These are phyloP conservation scores for Pyrus bretschneideri DNA, from an alignment of 306 rosid species.

Conservation along the genomic window DNA sequence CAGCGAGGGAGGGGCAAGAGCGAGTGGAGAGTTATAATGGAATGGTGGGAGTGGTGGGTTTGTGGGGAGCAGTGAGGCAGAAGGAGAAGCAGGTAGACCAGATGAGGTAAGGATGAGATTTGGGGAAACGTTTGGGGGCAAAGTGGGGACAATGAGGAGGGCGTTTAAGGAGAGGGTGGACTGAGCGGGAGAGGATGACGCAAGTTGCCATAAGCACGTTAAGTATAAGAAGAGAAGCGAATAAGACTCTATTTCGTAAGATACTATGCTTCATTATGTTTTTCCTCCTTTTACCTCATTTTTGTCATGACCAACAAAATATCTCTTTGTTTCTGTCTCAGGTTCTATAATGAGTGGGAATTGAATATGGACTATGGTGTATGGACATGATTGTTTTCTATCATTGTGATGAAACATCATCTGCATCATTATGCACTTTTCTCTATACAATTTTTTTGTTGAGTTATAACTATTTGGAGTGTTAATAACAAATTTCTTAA, in stretches of 20 bases:
- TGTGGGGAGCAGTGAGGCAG: conserved; percentile 34
- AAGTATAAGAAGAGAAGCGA: conserved; percentile 40
- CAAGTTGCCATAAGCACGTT: conserved; percentile 64
- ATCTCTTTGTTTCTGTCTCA: too few relatives aligned
- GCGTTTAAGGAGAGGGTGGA: conserved; percentile 38
- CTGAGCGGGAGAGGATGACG: conserved; percentile 28
- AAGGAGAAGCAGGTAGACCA: conserved; percentile 80
- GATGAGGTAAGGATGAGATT: conserved; percentile 67
- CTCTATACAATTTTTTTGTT: too few relatives aligned
- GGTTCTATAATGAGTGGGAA: too few relatives aligned
- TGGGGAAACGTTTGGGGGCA: conserved; percentile 25
- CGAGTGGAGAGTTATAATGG: conserved; percentile 7
- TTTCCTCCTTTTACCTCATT: not conserved
- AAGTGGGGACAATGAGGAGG: conserved; percentile 7
- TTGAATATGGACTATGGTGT: too few relatives aligned
- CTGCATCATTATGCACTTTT: too few relatives aligned
- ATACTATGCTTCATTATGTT: not conserved
- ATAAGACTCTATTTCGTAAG: not conserved
- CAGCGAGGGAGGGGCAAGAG: conserved; percentile 22
- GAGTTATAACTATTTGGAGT: too few relatives aligned
- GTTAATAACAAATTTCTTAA: too few relatives aligned
- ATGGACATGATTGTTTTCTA: too few relatives aligned
- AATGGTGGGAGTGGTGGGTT: conserved; percentile 27
- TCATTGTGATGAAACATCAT: too few relatives aligned
- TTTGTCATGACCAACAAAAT: too few relatives aligned